Conservation (phyloP, 371 early-diverging fungal species). For the Actinomucor elegans region DNA sequence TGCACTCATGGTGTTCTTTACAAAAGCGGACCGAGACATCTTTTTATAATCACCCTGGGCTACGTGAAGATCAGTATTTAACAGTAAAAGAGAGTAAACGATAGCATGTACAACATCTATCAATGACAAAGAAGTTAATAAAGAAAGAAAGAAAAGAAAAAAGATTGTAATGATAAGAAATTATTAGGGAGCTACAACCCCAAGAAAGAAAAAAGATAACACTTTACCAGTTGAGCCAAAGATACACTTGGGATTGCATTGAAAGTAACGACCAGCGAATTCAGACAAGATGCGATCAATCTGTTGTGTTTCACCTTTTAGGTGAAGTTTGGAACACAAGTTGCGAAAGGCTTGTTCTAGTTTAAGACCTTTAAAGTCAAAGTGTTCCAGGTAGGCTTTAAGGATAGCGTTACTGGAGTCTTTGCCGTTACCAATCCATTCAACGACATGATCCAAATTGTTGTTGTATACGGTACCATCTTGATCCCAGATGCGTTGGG, state of each 20-base stretch:
- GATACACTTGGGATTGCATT: conserved; percentile 64
- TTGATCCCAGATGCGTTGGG: conserved; percentile 44
- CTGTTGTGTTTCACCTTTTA: conserved; percentile 85
- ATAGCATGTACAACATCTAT: conserved; percentile 77
- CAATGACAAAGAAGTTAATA: too few species aligned
- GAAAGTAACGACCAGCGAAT: conserved; percentile 72
- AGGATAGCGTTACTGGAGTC: conserved; percentile 56
- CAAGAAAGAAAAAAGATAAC: too few species aligned
- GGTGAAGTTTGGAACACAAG: conserved; percentile 66
- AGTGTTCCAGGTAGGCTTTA: conserved; percentile 66
- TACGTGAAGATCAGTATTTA: conserved; percentile 90
- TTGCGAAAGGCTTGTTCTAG: conserved; percentile 76
- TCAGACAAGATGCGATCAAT: conserved; percentile 78
- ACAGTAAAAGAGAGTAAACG: conserved; percentile 78
- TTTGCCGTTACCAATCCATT: conserved; percentile 48
- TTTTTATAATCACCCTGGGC: conserved; percentile 61
- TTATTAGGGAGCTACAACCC: too few species aligned
- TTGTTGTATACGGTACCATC: conserved; percentile 36
- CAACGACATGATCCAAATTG: conserved; percentile 30
- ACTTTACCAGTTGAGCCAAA: conserved; percentile 33
- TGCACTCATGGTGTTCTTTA: conserved; percentile 51
- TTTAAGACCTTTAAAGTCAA: conserved; percentile 64
- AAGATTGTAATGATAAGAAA: background rate
- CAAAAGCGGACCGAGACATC: conserved; percentile 56
- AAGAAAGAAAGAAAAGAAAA: background rate